Evolutionary conservation across 441 rosid species (phyloP).

Genomic region (Pelargonium citronellum): DNA sequence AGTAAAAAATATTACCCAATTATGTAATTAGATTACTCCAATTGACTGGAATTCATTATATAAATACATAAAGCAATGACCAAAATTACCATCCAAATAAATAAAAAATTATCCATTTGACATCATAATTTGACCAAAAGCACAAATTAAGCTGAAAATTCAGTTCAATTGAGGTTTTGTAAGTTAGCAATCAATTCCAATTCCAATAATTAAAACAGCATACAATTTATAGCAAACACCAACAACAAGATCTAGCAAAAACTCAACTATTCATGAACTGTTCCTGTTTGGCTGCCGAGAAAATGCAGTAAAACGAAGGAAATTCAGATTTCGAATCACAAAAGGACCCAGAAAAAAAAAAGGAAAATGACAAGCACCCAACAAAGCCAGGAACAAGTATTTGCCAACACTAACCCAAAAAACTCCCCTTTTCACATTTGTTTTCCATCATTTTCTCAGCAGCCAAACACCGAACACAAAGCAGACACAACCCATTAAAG

Average conservation of each 20-base stretch:
- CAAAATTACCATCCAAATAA: too few relatives aligned
- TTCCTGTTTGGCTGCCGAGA: conserved; percentile 3
- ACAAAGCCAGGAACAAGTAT: neutral
- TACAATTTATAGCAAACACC: neutral
- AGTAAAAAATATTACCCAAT: neutral
- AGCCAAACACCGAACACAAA: neutral
- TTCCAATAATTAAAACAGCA: neutral
- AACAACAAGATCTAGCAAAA: neutral
- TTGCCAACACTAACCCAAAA: neutral
- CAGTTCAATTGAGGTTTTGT: neutral
- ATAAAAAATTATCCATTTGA: neutral
- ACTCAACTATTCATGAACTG: neutral
- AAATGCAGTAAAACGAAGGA: neutral
- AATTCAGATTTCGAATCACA: neutral
- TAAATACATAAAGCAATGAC: neutral
- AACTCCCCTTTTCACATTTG: neutral
- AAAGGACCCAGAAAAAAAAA: neutral
- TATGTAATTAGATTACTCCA: conserved; percentile 3
- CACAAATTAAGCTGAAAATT: conserved; percentile 1
- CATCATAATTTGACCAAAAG: neutral
- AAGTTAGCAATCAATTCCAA: too few relatives aligned
- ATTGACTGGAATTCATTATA: neutral
- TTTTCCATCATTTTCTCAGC: neutral
- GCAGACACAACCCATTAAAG: neutral
- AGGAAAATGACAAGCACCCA: neutral